Evolutionary conservation across 129 eudicot species (phyloP), one percentile per base, ranked within the genome.

Genomic region (Scalesia atractyloides): DNA sequence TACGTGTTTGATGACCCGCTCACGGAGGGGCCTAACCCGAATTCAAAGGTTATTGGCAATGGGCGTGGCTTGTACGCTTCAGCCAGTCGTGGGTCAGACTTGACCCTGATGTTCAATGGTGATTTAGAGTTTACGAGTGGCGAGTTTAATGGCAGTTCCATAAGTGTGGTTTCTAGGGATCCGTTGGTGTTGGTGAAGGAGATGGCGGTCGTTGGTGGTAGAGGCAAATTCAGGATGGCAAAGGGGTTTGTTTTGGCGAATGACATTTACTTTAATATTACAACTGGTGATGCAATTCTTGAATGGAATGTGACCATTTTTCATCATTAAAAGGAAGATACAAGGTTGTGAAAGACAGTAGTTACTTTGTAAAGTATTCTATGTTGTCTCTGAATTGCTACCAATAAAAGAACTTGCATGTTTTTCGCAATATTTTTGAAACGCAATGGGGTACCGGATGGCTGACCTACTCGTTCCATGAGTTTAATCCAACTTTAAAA

Each of bases 161-260:
- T 85, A 10, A 79, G 80, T 33, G 86, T 82, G 71, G 69, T 75
- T 44, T 79, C 82, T 19, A 78, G 89, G 75, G 84, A 85, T 70
- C 83, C 83, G 66, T 33, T 81, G 60, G 81, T 73, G 86, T 15
- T 20, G 44, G 66, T 15, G 11, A 75, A 84, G 26, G 89, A 85
- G 77, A 17, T 85, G 74, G 89, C 84, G 74, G 82, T 85, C 57
- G 89, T 85, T 20, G 89, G 89, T 9, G 86, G 89, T 9, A 54
- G 86, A 66, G 84, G 84, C 26, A 80, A 52, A 78, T 86, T 86
- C 39, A 67, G 84, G 82, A 49, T 81, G 71, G 92, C 87, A 16
- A 53, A 68, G 22, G 89, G 92, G 77, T 70, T 53, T 54, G 73
- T 75, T 14, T 15, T 18, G 64, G 50, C 26, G 37, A 68, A 57